phyloP scores from a whole-genome alignment of 345 rosid species.

The Turritis glabra region DNA sequence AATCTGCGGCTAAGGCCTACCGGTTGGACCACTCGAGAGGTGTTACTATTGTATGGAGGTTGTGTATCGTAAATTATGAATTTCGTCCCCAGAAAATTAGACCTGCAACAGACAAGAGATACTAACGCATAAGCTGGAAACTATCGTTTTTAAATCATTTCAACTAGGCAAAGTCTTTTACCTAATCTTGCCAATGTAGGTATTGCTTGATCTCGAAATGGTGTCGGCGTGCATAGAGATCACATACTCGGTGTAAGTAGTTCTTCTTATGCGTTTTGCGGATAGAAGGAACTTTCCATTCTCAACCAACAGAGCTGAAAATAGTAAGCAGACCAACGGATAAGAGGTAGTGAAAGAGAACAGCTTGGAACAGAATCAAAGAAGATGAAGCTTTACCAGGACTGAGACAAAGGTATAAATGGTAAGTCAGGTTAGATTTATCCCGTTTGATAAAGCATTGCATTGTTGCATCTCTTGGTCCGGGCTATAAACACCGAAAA shows the following conservation, averaged over 20 bases:
- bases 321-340: background rate
- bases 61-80: slow-evolving; percentile 88
- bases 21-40: slow-evolving; percentile 57
- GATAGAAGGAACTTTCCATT: slow-evolving; percentile 95
- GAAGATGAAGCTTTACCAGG: slow-evolving; percentile 54
- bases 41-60: slow-evolving; percentile 73
- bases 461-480: slow-evolving; percentile 74
- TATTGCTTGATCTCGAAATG: slow-evolving; percentile 83
- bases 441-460: slow-evolving; percentile 96
- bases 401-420: slow-evolving; percentile 88
- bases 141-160: background rate
- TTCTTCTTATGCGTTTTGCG: slow-evolving; percentile 85
- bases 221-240: slow-evolving; percentile 88
- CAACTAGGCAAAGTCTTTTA: slow-evolving; percentile 9
- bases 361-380: background rate
- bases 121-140: background rate
- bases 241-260: slow-evolving; percentile 88
- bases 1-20: slow-evolving; percentile 77
- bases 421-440: slow-evolving; percentile 85
- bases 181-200: slow-evolving; percentile 92
- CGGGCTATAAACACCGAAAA: slow-evolving; percentile 67
- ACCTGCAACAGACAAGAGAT: slow-evolving; percentile 48
- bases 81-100: slow-evolving; percentile 93
- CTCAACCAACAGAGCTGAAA: slow-evolving; percentile 78
- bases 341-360: background rate